Evolutionary conservation across 257 asterid genomes (phyloP), one percentile per base, ranked within the genome.

Genomic region (Przewalskia tangutica): DNA sequence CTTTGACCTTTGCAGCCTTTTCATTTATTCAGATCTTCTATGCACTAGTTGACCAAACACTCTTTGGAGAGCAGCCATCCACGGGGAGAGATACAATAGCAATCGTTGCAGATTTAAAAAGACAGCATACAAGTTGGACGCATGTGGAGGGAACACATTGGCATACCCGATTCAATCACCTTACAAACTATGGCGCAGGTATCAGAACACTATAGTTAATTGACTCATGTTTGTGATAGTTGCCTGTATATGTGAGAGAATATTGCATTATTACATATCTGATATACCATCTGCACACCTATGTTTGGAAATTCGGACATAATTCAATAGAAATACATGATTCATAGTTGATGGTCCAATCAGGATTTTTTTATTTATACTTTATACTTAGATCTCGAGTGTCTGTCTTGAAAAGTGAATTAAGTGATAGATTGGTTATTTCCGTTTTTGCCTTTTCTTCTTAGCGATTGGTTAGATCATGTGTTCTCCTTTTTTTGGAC

Each of bases 111-210:
- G 97, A 94, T 84, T 85, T 95, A 85, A 90, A 89, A 89, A 86
- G 93, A 87, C 91, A 90, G 84, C 95, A 92, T 81, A 95, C 97
- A 20, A 59, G 97, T 77, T 94, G 97, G 99, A 90, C 87, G 82
- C 87, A 91, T 18, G 97, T 91, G 81, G 97, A 94, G 77, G 98
- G 97, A 83, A 94, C 97, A 14, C 93, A 88, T 81, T 95, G 99
- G 99, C 98, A 94, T 84, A 86, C 97, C 81, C 94, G 97, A 84
- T 95, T 95, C 87, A 89, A 85, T 88, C 99, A 95, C 86, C 97
- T 95, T 85, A 94, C 91, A 85, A 88, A 87, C 73, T 95, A 95
- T 83, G 98, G 99, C 77, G 97, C 98, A 91, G 99, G 99, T 95
- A 88, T 80, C 82, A 77, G 60, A 56, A 70, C 67, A 54, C 73